Evolutionary conservation across 2,329 filamentous ascomycete genomes (phyloP).

Genomic region (Geosmithia putterillii): DNA sequence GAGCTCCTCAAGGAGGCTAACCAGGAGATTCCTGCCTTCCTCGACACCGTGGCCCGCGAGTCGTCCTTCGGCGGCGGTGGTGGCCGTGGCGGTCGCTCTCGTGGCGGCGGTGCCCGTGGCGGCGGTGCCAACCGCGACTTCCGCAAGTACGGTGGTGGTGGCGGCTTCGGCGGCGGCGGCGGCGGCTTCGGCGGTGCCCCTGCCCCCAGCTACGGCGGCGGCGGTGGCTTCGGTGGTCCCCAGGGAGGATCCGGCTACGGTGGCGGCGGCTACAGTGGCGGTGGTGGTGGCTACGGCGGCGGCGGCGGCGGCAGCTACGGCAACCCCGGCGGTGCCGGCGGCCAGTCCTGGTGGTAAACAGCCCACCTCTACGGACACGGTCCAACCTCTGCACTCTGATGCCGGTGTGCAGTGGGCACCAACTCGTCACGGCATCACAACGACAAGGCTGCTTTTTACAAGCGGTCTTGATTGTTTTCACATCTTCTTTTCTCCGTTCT

Average conservation of each 20-base stretch:
- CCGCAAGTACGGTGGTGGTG: constrained; percentile 61
- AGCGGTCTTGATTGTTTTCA: constrained; percentile 7
- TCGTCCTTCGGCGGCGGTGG: constrained; percentile 70
- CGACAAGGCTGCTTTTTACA: constrained; percentile 2
- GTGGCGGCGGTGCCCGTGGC: constrained; percentile 56
- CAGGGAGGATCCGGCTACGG: constrained; percentile 25
- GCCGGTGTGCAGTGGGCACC: neutral
- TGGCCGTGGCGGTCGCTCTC: constrained; percentile 38
- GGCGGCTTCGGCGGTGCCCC: constrained; percentile 26
- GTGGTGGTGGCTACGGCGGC: constrained; percentile 19
- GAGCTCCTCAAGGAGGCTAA: constrained; percentile 99
- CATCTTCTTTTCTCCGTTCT: constrained; percentile 1
- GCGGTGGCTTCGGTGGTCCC: no score
- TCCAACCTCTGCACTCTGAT: neutral
- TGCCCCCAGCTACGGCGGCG: constrained; percentile 16
- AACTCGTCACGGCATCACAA: constrained; percentile 1
- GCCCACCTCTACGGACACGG: neutral
- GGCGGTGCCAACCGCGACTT: constrained; percentile 78
- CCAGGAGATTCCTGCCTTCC: constrained; percentile 86
- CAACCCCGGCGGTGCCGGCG: constrained; percentile 59
- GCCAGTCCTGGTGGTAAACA: constrained; percentile 57
- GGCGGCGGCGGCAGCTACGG: constrained; percentile 31
- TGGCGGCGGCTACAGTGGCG: constrained; percentile 32
- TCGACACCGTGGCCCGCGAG: constrained; percentile 95
- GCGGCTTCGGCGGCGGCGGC: constrained; percentile 28